Conservation (phyloP, 805 yeast genomes). For the Metschnikowia vanudenii region DNA sequence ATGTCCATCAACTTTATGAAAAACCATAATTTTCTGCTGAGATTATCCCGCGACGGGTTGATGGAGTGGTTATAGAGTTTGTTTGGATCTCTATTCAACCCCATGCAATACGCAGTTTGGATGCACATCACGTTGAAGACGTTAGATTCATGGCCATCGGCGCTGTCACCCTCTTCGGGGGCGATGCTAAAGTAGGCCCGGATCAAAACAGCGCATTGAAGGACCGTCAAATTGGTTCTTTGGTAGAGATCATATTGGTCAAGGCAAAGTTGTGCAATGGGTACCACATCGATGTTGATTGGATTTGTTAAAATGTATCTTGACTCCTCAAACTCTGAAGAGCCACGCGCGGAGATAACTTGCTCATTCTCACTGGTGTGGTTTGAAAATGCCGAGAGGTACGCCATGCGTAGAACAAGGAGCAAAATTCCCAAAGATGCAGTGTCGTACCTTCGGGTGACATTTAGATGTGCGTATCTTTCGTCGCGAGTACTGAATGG, state of each 20-base stretch:
- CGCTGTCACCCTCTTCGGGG: slow-evolving; percentile 20
- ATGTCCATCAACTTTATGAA: slow-evolving; percentile 31
- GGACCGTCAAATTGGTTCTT: slow-evolving; percentile 15
- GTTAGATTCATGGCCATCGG: slow-evolving; percentile 19
- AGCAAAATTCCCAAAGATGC: slow-evolving; percentile 52
- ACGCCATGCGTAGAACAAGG: slow-evolving; percentile 51
- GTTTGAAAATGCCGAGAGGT: slow-evolving; percentile 44
- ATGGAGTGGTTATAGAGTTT: slow-evolving; percentile 2
- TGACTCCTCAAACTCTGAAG: slow-evolving; percentile 17
- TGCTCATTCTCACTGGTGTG: slow-evolving; percentile 16
- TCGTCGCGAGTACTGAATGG: slow-evolving; percentile 14
- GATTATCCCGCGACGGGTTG: slow-evolving; percentile 5
- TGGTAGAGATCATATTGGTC: slow-evolving; percentile 30
- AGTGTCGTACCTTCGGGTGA: slow-evolving; percentile 43
- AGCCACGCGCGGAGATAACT: background rate
- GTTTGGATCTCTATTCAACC: slow-evolving; percentile 24
- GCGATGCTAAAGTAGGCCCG: slow-evolving; percentile 15
- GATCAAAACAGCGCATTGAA: slow-evolving; percentile 17
- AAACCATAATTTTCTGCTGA: slow-evolving; percentile 18
- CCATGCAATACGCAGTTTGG: slow-evolving; percentile 23
- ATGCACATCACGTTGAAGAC: slow-evolving; percentile 29
- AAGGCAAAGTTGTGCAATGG: slow-evolving; percentile 35
- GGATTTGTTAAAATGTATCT: slow-evolving; percentile 31
- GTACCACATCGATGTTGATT: slow-evolving; percentile 29
- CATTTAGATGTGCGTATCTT: slow-evolving; percentile 24